Conservation (phyloP, 2,329 filamentous ascomycete species). For the Aspergillus hiratsukae region DNA sequence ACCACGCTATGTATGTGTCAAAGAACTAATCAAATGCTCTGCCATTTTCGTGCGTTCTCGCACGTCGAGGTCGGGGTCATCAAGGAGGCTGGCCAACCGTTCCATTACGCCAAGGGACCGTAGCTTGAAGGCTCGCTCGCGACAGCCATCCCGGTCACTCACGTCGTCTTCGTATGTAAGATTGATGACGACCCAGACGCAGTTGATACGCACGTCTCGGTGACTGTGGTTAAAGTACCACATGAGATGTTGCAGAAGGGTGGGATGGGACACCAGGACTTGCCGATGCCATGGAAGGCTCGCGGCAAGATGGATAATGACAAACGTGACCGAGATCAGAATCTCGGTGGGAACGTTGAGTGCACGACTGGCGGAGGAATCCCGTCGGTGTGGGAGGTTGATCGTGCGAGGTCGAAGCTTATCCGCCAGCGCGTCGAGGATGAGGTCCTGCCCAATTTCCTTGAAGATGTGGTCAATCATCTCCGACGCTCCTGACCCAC, state of each 20-base stretch:
- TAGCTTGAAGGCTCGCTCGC: conserved; percentile 64
- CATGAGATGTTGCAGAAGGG: conserved; percentile 67
- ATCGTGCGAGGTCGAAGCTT: conserved; percentile 61
- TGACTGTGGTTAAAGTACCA: conserved; percentile 70
- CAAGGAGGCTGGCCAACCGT: conserved; percentile 58
- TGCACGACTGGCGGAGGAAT: conserved; percentile 25
- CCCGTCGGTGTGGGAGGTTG: conserved; percentile 28
- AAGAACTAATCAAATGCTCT: conserved; percentile 60
- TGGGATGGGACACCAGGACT: conserved; percentile 69
- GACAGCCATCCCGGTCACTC: conserved; percentile 60
- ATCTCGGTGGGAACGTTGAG: conserved; percentile 54
- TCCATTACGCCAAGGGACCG: conserved; percentile 66
- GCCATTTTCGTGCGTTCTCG: conserved; percentile 79
- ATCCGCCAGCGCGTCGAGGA: conserved; percentile 75
- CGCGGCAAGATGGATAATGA: conserved; percentile 84
- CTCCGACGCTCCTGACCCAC: conserved; percentile 54
- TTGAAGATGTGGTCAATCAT: conserved; percentile 84
- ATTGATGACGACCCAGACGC: conserved; percentile 82
- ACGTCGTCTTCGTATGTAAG: conserved; percentile 77
- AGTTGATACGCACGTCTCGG: conserved; percentile 67
- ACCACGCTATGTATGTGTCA: conserved; percentile 17
- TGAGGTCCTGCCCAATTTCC: conserved; percentile 67
- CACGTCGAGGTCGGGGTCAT: conserved; percentile 75
- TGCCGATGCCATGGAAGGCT: conserved; percentile 74
- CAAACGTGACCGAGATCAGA: conserved; percentile 70